phyloP scores from a whole-genome alignment of 148 eudicot genomes.

The Chenopodium berlandieri region DNA sequence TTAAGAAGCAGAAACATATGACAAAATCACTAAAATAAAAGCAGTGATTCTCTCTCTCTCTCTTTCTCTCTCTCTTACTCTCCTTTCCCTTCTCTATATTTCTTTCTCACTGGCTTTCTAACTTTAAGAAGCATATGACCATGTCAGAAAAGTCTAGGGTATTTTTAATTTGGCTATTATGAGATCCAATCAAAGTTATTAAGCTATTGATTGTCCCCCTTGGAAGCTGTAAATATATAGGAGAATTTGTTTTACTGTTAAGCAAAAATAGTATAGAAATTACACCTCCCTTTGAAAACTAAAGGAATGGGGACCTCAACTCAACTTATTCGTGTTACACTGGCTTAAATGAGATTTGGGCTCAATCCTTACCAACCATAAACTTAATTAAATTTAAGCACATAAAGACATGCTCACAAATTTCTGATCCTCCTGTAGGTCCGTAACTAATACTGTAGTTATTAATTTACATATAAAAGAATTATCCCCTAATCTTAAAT shows the following conservation, averaged over 20 bases:
- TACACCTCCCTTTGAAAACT: neutral
- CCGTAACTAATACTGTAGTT: neutral
- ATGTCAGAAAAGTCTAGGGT: conserved; percentile 41
- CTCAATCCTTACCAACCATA: neutral
- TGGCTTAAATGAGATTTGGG: neutral
- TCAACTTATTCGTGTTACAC: neutral
- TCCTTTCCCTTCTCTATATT: neutral
- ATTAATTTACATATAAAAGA: too few species aligned
- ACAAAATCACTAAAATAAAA: conserved; percentile 44
- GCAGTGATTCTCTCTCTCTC: conserved; percentile 35
- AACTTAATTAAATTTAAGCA: too few species aligned
- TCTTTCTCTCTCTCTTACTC: conserved; percentile 14
- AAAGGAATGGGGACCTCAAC: neutral
- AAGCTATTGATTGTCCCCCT: conserved; percentile 33
- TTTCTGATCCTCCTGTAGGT: neutral
- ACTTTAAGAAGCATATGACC: conserved; percentile 52
- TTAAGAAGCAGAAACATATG: conserved; percentile 51
- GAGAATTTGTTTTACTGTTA: neutral
- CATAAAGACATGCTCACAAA: too few species aligned
- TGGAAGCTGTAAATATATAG: conserved; percentile 25
- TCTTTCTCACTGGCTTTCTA: conserved; percentile 19
- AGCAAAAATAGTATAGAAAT: neutral
- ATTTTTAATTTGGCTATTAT: conserved; percentile 35
- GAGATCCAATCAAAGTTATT: conserved; percentile 45
- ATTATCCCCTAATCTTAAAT: neutral